A percentile compares a stretch with the other conserved stretches of the same genome.
These are phyloP conservation scores for Knoxia roxburghii DNA, from an alignment of 257 asterid species.

Conservation along the genomic window DNA sequence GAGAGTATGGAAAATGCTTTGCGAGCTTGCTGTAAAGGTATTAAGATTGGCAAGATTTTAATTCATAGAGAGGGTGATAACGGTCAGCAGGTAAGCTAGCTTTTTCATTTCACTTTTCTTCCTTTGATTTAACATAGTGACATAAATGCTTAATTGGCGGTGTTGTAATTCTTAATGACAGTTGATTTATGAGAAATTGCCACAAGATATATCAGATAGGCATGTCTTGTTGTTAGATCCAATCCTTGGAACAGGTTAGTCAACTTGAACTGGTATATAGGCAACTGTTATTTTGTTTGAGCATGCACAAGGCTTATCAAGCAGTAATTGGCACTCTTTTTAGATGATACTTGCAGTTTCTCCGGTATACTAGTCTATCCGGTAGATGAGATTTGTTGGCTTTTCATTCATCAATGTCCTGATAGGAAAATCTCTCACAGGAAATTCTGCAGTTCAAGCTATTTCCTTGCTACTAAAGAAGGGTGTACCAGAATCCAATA, in stretches of 20 bases:
- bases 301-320: background rate
- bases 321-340: background rate
- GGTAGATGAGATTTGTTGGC: background rate
- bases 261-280: background rate
- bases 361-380: background rate
- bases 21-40: constrained; percentile 98
- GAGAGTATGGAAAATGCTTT: constrained; percentile 92
- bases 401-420: background rate
- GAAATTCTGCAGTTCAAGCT: constrained; percentile 95
- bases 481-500: constrained; percentile 93
- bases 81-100: constrained; percentile 68
- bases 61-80: constrained; percentile 97
- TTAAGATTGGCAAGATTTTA: constrained; percentile 94
- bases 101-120: background rate
- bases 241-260: constrained; percentile 92
- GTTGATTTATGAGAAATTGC: constrained; percentile 94
- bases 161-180: constrained; percentile 31
- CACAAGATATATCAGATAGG: constrained; percentile 82
- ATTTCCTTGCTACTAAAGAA: constrained; percentile 77
- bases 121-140: background rate
- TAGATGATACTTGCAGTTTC: background rate
- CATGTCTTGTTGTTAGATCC: constrained; percentile 95
- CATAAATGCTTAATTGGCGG: background rate
- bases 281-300: background rate
- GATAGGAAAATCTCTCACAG: constrained; percentile 33